These are phyloP conservation scores for Arabidopsis thaliana DNA, from an alignment of 345 rosid species.

Conservation along the genomic window TAIR10.1 NC_003071.7:11958001-11958500, in stretches of 20 bases:
- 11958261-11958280: constrained; percentile 95
- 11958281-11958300: constrained; percentile 73
- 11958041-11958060: constrained; percentile 99
- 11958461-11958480: constrained; percentile 15
- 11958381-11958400: constrained; percentile 83
- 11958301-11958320: constrained; percentile 97
- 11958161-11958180: not conserved
- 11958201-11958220: constrained; percentile 2
- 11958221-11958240: not conserved
- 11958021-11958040: constrained; percentile 97
- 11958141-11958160: constrained; percentile 61
- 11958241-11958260: constrained; percentile 84
- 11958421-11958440: constrained; percentile 91
- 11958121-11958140: constrained; percentile 76
- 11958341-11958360: constrained; percentile 98
- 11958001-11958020: constrained; percentile 56
- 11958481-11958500: not conserved
- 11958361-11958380: constrained; percentile 83
- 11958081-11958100: constrained; percentile 92
- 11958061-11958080: constrained; percentile 97
- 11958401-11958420: constrained; percentile 87
- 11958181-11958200: not conserved
- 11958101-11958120: constrained; percentile 90
- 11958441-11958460: constrained; percentile 55
- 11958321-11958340: constrained; percentile 94